phyloP scores from a whole-genome alignment of 2,329 filamentous ascomycete species.

The Lachnellula occidentalis region DNA sequence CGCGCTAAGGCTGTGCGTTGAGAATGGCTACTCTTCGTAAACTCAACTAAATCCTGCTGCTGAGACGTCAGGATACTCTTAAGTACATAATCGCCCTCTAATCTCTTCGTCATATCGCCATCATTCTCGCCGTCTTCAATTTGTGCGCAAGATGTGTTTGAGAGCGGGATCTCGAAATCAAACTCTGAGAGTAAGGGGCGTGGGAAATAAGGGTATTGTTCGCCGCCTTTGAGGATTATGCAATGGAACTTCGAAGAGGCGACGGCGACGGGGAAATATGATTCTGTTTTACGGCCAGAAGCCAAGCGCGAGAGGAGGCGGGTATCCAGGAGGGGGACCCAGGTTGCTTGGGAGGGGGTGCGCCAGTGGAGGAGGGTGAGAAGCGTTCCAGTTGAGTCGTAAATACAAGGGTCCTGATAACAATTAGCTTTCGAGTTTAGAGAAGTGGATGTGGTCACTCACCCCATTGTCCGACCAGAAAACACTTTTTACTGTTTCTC shows the following conservation, averaged over 20 bases:
- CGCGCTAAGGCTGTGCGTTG: constrained; percentile 64
- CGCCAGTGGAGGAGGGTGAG: constrained; percentile 90
- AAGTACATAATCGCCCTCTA: constrained; percentile 80
- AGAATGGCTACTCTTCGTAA: constrained; percentile 56
- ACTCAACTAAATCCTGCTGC: constrained; percentile 66
- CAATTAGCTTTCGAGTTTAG: not conserved
- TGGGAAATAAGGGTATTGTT: constrained; percentile 89
- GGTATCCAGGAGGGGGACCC: constrained; percentile 91
- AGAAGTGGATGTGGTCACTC: constrained; percentile 33
- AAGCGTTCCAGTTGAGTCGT: constrained; percentile 86
- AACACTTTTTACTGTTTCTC: constrained; percentile 68
- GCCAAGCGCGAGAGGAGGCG: constrained; percentile 75
- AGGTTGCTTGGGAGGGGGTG: constrained; percentile 73
- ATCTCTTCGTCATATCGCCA: constrained; percentile 49
- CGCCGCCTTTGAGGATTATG: constrained; percentile 95
- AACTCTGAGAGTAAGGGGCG: constrained; percentile 88
- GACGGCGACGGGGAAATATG: constrained; percentile 93
- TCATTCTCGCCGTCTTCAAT: constrained; percentile 36
- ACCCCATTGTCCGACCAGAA: constrained; percentile 93
- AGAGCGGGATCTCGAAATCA: constrained; percentile 79
- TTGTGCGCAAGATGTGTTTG: constrained; percentile 41
- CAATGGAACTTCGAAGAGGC: constrained; percentile 92
- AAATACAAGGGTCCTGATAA: constrained; percentile 81
- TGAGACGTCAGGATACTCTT: constrained; percentile 67
- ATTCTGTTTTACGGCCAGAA: constrained; percentile 78